Conservation (phyloP, 441 rosid genomes). For the Biscutella auriculata region DNA sequence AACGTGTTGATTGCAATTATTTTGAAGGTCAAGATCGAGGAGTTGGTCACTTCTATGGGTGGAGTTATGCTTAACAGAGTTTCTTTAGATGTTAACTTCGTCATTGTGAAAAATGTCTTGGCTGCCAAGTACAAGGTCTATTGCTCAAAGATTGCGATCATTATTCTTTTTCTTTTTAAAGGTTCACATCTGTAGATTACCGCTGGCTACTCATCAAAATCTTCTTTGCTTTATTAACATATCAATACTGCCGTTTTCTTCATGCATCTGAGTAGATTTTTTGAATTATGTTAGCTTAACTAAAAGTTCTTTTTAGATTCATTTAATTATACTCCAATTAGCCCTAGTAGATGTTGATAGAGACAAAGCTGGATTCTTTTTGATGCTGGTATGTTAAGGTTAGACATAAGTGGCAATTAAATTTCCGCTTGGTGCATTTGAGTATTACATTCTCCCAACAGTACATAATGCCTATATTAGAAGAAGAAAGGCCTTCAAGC, state of each 20-base stretch:
- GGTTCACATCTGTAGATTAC: constrained; percentile 17
- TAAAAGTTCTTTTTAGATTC: background rate
- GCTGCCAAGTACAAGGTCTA: constrained; percentile 93
- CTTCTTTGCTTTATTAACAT: background rate
- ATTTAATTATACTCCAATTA: background rate
- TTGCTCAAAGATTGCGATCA: constrained; percentile 14
- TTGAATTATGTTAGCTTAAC: background rate
- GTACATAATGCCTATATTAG: background rate
- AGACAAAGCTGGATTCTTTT: background rate
- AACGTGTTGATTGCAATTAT: constrained; percentile 19
- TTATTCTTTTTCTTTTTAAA: constrained; percentile 7
- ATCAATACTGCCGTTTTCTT: background rate
- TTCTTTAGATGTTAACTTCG: constrained; percentile 71
- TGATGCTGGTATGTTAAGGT: background rate
- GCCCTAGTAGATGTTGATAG: background rate
- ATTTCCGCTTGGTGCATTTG: background rate
- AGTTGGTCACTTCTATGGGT: constrained; percentile 77
- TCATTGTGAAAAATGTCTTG: constrained; percentile 83
- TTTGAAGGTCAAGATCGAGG: constrained; percentile 62
- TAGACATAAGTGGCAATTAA: background rate
- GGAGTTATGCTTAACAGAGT: constrained; percentile 54
- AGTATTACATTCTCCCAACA: background rate
- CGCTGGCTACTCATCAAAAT: background rate
- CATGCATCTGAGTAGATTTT: background rate
- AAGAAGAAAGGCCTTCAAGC: background rate